Percentiles rank a stretch among this genome's conserved stretches.
Conservation (phyloP, 352 stramenopile genomes). For the Globisporangium orthogonon region DNA sequence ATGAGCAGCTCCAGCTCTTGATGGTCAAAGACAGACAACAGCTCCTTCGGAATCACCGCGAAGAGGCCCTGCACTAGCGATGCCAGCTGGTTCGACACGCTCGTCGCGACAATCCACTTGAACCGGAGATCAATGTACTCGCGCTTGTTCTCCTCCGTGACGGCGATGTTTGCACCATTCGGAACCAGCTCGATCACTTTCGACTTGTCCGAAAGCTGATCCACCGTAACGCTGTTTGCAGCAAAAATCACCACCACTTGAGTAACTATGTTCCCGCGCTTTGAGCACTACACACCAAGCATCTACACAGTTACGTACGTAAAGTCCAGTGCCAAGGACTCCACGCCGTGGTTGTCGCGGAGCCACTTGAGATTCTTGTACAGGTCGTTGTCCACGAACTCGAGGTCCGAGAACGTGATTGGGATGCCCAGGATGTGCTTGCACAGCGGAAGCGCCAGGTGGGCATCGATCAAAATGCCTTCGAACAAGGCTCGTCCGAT, state of each 20-base stretch:
- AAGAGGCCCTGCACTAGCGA: constrained; percentile 95
- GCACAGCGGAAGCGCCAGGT: constrained; percentile 80
- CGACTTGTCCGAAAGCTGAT: constrained; percentile 63
- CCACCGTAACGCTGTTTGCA: constrained; percentile 50
- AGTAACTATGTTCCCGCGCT: background rate
- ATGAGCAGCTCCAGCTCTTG: constrained; percentile 97
- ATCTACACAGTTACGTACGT: constrained; percentile 35
- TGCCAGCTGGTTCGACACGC: constrained; percentile 87
- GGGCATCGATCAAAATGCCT: constrained; percentile 80
- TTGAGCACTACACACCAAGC: no score
- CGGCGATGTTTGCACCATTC: constrained; percentile 90
- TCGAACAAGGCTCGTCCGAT: constrained; percentile 86
- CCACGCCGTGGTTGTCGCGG: constrained; percentile 69
- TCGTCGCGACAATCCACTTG: constrained; percentile 77
- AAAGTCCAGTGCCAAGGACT: constrained; percentile 77
- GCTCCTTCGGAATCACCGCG: constrained; percentile 93
- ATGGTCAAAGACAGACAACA: constrained; percentile 95
- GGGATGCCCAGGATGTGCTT: constrained; percentile 88
- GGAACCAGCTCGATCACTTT: constrained; percentile 94
- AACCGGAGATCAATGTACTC: constrained; percentile 94
- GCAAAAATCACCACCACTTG: constrained; percentile 5
- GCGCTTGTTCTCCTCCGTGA: constrained; percentile 97
- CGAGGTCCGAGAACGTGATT: constrained; percentile 88
- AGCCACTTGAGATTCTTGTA: constrained; percentile 86
- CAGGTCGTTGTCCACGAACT: constrained; percentile 87